phyloP scores from a whole-genome alignment of 2,329 filamentous ascomycete genomes.

The Chaetomiaceae sp. region DNA sequence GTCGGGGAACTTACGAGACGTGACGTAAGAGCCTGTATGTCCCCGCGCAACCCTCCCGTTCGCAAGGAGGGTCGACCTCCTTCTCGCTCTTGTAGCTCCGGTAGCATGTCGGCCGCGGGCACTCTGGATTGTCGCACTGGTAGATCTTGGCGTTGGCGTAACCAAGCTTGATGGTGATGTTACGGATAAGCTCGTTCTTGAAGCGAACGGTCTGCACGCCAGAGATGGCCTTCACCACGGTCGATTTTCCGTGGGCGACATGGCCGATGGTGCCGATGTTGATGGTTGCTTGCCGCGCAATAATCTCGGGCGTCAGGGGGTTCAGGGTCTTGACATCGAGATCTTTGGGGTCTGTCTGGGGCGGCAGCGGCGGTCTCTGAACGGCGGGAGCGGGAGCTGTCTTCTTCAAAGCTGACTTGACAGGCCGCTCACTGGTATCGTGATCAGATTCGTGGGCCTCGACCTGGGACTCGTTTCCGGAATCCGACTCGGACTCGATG shows the following conservation, averaged over 20 bases:
- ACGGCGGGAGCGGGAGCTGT: conserved; percentile 53
- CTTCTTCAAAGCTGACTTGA: conserved; percentile 88
- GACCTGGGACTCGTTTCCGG: conserved; percentile 58
- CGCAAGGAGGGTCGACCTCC: conserved; percentile 93
- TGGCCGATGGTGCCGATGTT: conserved; percentile 99
- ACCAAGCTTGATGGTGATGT: conserved; percentile 99
- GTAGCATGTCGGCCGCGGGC: conserved; percentile 92
- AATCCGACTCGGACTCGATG: conserved; percentile 67
- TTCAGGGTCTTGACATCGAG: conserved; percentile 77
- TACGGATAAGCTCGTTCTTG: conserved; percentile 99
- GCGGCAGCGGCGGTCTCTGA: conserved; percentile 57
- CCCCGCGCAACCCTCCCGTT: conserved; percentile 84
- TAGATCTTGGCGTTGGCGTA: conserved; percentile 99
- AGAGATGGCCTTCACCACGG: conserved; percentile 97
- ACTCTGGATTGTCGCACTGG: conserved; percentile 90
- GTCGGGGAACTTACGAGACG: conserved; percentile 74
- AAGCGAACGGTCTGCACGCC: conserved; percentile 98
- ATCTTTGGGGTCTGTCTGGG: conserved; percentile 88
- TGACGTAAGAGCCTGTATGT: conserved; percentile 86
- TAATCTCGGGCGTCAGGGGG: conserved; percentile 92
- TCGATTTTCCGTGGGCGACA: conserved; percentile 98
- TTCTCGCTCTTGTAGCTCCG: conserved; percentile 98
- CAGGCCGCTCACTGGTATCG: conserved; percentile 58
- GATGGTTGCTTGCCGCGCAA: conserved; percentile 95
- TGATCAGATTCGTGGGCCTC: conserved; percentile 55